Conservation (phyloP, 1,139 yeast species). For the Hyphopichia burtonii region DNA sequence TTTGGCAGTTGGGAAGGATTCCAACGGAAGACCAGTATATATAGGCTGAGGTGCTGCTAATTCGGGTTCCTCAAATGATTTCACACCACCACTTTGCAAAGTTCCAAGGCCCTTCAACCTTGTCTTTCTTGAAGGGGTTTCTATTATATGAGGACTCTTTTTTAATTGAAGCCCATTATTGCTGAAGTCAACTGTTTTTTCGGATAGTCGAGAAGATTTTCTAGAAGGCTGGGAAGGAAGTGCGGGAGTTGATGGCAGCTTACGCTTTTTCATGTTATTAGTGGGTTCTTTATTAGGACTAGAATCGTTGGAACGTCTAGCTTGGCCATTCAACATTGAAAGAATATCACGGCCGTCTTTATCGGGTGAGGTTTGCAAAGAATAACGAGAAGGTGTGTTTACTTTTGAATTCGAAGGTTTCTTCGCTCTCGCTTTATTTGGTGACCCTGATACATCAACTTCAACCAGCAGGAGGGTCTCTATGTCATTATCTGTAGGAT, state of each 20-base stretch:
- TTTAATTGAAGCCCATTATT: constrained; percentile 3
- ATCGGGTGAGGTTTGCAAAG: background rate
- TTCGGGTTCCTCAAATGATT: constrained; percentile 55
- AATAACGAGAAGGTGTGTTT: background rate
- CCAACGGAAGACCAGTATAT: constrained; percentile 69
- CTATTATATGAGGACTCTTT: constrained; percentile 11
- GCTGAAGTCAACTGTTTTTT: constrained; percentile 1
- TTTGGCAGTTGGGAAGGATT: constrained; percentile 56
- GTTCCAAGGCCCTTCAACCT: constrained; percentile 5
- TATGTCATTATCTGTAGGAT: background rate
- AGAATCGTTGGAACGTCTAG: background rate
- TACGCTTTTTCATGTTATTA: background rate
- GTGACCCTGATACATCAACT: background rate
- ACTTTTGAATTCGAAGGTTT: background rate
- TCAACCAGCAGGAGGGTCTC: background rate
- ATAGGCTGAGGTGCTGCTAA: constrained; percentile 50
- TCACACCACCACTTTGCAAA: constrained; percentile 13
- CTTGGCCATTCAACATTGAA: background rate
- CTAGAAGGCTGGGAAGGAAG: background rate
- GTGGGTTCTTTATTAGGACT: background rate
- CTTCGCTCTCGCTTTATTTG: background rate
- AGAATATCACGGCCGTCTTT: constrained; percentile 1
- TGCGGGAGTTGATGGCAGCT: background rate
- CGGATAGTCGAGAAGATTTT: constrained; percentile 5
- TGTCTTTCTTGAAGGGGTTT: background rate